A percentile compares a stretch with the other conserved stretches of the same genome.
Evolutionary conservation across 306 rosid species (phyloP).

Genomic region (Inga oerstediana): DNA sequence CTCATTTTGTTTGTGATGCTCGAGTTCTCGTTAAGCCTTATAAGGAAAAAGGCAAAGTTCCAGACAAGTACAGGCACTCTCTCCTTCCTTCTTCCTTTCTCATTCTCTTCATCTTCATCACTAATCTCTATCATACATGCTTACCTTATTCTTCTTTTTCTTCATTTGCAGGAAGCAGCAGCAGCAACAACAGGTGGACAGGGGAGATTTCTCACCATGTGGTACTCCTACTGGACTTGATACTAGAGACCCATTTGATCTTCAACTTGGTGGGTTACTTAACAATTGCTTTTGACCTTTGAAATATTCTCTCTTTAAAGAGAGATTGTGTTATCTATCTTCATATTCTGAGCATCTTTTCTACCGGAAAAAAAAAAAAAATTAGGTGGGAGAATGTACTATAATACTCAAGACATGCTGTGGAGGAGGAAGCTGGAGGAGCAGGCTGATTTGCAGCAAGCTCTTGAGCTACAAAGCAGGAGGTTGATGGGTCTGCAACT

Average conservation of each 20-base stretch:
- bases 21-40: slow-evolving; percentile 97
- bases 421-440: slow-evolving; percentile 95
- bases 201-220: slow-evolving; percentile 92
- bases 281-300: not conserved
- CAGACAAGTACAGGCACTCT: slow-evolving; percentile 89
- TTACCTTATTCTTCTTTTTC: slow-evolving; percentile 8
- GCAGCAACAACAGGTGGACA: slow-evolving; percentile 65
- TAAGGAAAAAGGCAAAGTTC: slow-evolving; percentile 98
- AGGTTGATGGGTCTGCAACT: slow-evolving; percentile 88
- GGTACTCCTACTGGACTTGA: slow-evolving; percentile 91
- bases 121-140: not conserved
- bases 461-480: slow-evolving; percentile 86
- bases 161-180: slow-evolving; percentile 73
- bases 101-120: not conserved
- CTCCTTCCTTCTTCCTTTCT: slow-evolving; percentile 6
- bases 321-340: not conserved
- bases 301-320: not conserved
- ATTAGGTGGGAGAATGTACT: slow-evolving; percentile 80
- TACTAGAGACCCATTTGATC: slow-evolving; percentile 78
- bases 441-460: slow-evolving; percentile 89
- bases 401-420: slow-evolving; percentile 76
- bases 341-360: not conserved
- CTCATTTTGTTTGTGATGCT: slow-evolving; percentile 98
- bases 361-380: not conserved
- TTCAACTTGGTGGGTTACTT: slow-evolving; percentile 73